Evolutionary conservation across 2,329 filamentous ascomycete genomes (phyloP), one percentile per base, ranked within the genome.

Genomic region (Cladosporium sp.): DNA sequence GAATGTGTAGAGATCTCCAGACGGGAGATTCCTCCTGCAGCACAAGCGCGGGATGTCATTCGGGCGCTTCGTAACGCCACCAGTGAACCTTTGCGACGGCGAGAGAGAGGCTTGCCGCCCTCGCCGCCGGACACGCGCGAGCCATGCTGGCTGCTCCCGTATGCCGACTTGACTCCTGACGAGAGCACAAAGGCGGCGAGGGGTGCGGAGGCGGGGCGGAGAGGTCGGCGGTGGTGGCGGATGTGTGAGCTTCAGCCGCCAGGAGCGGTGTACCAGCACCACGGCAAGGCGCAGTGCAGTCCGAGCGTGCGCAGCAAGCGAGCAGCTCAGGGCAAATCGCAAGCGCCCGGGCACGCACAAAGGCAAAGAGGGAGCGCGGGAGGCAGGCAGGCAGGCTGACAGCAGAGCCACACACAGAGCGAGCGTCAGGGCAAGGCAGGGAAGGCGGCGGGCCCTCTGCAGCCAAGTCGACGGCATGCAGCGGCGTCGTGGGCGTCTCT

Each of bases 381-480:
- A 36, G 34, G 34, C 34, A 36, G 26, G 47, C 21, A 26, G 41
- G 51, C 51, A 60, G 26, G 41, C 38, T 21, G 58, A 60, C 58
- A 58, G 49, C 49, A 30, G 26, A 47, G 41, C 41, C 41, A 47
- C 49, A 54, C 24, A 15, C 12, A n/a, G 49, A 54, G 55, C 55
- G 58, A 60, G 58, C 58, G 55, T n/a, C 36, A 51, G 58, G 32
- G 55, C 38, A 21, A 51, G 58, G 58, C 58, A 60, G 58, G 58
- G 38, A 47, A 58, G 28, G 51, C 28, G 21, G 55, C 58, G 58
- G 58, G 58, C 32, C 58, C 32, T 60, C 58, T 60, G 58, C 58
- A 60, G 58, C 58, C 58, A 60, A 60, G 58, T 47, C 58, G 58
- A 60, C 58, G 58, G 58, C 36, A 60, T 60, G 58, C 58, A 60